Evolutionary conservation across 164 flowering plant genomes (phyloP).

Genomic region (Buxus sempervirens): DNA sequence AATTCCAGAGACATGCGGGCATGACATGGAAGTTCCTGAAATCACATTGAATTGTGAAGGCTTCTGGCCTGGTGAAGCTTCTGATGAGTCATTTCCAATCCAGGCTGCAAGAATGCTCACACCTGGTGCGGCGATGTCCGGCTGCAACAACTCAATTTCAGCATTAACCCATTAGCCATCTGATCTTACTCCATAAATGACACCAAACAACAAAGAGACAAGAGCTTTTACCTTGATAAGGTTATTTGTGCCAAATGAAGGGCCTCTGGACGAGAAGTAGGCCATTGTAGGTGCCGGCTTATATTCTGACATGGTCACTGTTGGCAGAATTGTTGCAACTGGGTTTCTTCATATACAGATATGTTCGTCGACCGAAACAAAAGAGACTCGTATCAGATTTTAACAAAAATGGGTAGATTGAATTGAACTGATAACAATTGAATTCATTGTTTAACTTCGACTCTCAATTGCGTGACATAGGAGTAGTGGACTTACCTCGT

Average conservation of each 20-base stretch:
- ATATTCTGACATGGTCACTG: slow-evolving; percentile 31
- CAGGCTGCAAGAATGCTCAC: slow-evolving; percentile 79
- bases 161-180: no score
- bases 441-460: no score
- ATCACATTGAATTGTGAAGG: slow-evolving; percentile 51
- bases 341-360: slow-evolving; percentile 50
- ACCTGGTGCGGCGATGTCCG: slow-evolving; percentile 88
- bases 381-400: no score
- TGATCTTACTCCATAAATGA: neutral
- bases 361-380: neutral
- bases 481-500: no score
- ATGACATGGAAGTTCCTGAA: slow-evolving; percentile 91
- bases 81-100: slow-evolving; percentile 46
- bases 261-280: slow-evolving; percentile 79
- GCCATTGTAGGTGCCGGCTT: slow-evolving; percentile 61
- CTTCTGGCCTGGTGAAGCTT: slow-evolving; percentile 33
- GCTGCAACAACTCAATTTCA: slow-evolving; percentile 45
- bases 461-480: no score
- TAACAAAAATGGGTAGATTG: no score
- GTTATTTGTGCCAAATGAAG: slow-evolving; percentile 39
- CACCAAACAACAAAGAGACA: neutral
- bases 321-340: slow-evolving; percentile 63
- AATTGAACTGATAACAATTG: no score
- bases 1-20: slow-evolving; percentile 80
- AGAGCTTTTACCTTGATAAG: slow-evolving; percentile 60